Evolutionary conservation across 2,329 filamentous ascomycete genomes (phyloP).

Genomic region (Phyllosticta ampelicida): DNA sequence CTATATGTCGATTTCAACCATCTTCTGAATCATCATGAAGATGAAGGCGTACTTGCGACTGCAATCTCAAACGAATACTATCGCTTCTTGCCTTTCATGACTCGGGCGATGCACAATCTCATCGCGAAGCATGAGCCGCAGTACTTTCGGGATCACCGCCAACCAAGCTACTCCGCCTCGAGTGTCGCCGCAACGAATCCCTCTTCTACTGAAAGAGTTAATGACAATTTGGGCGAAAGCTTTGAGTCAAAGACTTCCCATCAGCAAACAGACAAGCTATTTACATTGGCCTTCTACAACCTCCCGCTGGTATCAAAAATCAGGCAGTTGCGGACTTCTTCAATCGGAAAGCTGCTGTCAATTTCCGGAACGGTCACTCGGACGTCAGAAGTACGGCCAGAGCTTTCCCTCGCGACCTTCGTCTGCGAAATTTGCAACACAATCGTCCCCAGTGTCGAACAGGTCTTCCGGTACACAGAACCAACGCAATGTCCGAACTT

Average conservation of each 20-base stretch:
- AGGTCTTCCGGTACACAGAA: constrained; percentile 95
- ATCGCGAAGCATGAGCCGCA: constrained; percentile 89
- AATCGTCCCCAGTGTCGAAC: constrained; percentile 82
- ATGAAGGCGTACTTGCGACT: constrained; percentile 64
- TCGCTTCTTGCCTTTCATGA: constrained; percentile 86
- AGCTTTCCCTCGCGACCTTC: constrained; percentile 86
- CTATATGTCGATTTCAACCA: constrained; percentile 85
- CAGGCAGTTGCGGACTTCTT: constrained; percentile 72
- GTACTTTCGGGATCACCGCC: constrained; percentile 88
- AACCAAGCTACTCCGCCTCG: constrained; percentile 60
- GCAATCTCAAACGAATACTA: constrained; percentile 89
- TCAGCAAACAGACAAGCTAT: constrained; percentile 94
- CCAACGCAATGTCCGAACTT: constrained; percentile 88
- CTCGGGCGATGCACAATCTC: constrained; percentile 77
- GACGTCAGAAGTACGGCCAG: constrained; percentile 92
- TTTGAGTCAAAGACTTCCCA: constrained; percentile 57
- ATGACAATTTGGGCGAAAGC: constrained; percentile 40
- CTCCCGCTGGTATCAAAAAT: constrained; percentile 77
- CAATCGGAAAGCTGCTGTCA: constrained; percentile 86
- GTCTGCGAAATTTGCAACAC: constrained; percentile 79
- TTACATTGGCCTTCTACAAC: constrained; percentile 88
- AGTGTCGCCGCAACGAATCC: constrained; percentile 57
- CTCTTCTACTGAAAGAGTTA: constrained; percentile 45
- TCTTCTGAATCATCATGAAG: constrained; percentile 61
- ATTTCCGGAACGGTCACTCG: constrained; percentile 95